Percentiles rank a stretch among this genome's conserved stretches.
Evolutionary conservation across 768 basidiomycete genomes (phyloP).

Genomic region (Phaffia tasmanica): DNA sequence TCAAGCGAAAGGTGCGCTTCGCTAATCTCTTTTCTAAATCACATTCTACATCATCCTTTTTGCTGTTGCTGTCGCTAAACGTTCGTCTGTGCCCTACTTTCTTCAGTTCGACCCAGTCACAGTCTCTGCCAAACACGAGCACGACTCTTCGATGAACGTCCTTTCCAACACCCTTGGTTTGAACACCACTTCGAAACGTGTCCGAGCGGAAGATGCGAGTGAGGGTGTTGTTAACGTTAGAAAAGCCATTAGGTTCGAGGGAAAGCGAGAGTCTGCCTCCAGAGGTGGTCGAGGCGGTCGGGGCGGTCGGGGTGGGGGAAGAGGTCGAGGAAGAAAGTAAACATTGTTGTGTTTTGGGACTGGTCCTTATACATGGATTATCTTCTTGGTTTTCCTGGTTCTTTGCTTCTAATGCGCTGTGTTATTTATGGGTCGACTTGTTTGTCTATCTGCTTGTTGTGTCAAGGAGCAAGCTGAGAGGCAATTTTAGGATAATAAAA

Average conservation of each 20-base stretch:
- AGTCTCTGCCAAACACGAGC: slow-evolving; percentile 54
- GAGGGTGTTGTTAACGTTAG: slow-evolving; percentile 62
- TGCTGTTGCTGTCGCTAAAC: background rate
- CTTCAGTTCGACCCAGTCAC: slow-evolving; percentile 75
- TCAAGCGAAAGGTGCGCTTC: slow-evolving; percentile 78
- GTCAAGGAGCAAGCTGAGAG: no score
- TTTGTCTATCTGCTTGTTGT: no score
- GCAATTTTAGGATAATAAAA: no score
- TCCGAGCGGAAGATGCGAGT: slow-evolving; percentile 39
- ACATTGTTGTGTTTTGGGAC: background rate
- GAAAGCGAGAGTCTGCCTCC: slow-evolving; percentile 57
- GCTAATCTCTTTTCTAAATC: background rate
- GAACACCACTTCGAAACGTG: slow-evolving; percentile 51
- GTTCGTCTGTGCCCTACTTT: background rate
- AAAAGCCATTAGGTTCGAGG: slow-evolving; percentile 72
- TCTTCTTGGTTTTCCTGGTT: no score
- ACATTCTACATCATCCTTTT: background rate
- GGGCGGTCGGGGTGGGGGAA: slow-evolving; percentile 35
- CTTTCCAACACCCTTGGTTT: slow-evolving; percentile 60
- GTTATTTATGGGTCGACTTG: no score
- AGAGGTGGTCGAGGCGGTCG: slow-evolving; percentile 40
- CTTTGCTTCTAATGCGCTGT: no score
- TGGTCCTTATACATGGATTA: no score
- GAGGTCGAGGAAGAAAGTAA: slow-evolving; percentile 19
- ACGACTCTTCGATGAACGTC: slow-evolving; percentile 59